Percentiles rank a stretch among this genome's conserved stretches.
phyloP scores from a whole-genome alignment of 371 early-diverging fungal genomes.

The Dinochytrium kinnereticum region DNA sequence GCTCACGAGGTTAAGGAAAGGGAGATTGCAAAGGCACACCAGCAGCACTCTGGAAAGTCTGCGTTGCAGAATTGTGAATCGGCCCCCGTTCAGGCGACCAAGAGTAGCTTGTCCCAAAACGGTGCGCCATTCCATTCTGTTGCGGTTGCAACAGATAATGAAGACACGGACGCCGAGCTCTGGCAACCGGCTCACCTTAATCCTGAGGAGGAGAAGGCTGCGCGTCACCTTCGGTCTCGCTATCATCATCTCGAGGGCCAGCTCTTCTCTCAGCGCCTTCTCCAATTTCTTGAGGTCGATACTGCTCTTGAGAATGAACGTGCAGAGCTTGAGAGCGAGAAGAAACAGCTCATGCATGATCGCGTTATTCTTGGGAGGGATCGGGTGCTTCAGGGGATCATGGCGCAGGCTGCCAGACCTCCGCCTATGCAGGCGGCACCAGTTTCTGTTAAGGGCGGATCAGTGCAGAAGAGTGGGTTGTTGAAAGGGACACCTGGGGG shows the following conservation, averaged over 20 bases:
- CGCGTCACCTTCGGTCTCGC: conserved; percentile 75
- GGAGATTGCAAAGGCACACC: conserved; percentile 14
- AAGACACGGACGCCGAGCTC: conserved; percentile 59
- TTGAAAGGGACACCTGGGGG: too few relatives aligned
- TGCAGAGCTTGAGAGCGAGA: conserved; percentile 79
- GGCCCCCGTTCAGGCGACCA: neutral
- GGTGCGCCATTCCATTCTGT: too few relatives aligned
- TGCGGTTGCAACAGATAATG: conserved; percentile 38
- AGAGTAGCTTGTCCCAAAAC: conserved; percentile 13
- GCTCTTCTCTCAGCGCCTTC: conserved; percentile 89
- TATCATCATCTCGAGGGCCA: conserved; percentile 83
- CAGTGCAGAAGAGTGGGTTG: too few relatives aligned
- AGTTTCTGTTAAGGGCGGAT: neutral
- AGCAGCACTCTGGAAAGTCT: neutral
- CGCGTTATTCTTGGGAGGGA: conserved; percentile 55
- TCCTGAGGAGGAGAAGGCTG: conserved; percentile 78
- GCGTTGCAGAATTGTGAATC: neutral
- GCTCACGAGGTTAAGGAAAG: conserved; percentile 20
- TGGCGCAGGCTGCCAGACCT: conserved; percentile 7
- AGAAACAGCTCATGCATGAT: conserved; percentile 79
- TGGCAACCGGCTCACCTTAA: conserved; percentile 66
- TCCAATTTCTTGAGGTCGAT: conserved; percentile 91
- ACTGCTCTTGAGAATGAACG: conserved; percentile 82
- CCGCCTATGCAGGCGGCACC: neutral
- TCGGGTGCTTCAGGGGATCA: neutral